A percentile compares a stretch with the other conserved stretches of the same genome.
phyloP scores from a whole-genome alignment of 1,284 basidiomycete genomes.

The Cronartium ribicola region DNA sequence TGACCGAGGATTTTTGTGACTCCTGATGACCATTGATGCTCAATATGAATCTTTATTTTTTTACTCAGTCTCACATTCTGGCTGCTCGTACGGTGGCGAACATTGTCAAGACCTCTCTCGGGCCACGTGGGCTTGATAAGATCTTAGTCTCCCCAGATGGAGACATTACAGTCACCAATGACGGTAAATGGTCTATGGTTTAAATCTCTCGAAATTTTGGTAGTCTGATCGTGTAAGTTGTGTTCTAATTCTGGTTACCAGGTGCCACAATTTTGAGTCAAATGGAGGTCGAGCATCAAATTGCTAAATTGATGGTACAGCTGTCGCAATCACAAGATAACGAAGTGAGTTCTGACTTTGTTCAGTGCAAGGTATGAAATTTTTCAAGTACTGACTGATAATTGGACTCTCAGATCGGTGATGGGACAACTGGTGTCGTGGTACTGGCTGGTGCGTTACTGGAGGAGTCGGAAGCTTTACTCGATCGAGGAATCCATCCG shows the following conservation, averaged over 20 bases:
- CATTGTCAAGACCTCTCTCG: conserved; percentile 90
- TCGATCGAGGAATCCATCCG: conserved; percentile 95
- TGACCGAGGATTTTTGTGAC: not conserved
- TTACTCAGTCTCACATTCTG: conserved; percentile 81
- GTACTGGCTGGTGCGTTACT: conserved; percentile 94
- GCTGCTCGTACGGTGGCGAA: conserved; percentile 88
- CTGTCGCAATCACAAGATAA: conserved; percentile 97
- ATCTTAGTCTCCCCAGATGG: conserved; percentile 97
- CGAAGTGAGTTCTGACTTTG: conserved; percentile 55
- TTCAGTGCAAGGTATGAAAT: not conserved
- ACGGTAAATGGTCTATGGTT: conserved; percentile 58
- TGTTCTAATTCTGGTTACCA: conserved; percentile 14
- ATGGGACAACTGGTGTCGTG: conserved; percentile 99
- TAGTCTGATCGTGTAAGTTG: conserved; percentile 63
- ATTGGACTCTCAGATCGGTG: conserved; percentile 65
- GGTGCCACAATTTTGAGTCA: conserved; percentile 50
- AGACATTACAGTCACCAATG: conserved; percentile 98
- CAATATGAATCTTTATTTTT: conserved; percentile 24
- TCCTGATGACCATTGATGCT: conserved; percentile 3
- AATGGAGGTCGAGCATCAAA: conserved; percentile 86
- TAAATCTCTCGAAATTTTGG: not conserved
- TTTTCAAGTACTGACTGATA: not conserved
- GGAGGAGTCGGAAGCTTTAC: conserved; percentile 74
- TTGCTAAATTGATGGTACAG: conserved; percentile 94
- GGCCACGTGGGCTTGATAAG: conserved; percentile 95